phyloP scores from a whole-genome alignment of 345 rosid species.

The Gossypium stocksii region DNA sequence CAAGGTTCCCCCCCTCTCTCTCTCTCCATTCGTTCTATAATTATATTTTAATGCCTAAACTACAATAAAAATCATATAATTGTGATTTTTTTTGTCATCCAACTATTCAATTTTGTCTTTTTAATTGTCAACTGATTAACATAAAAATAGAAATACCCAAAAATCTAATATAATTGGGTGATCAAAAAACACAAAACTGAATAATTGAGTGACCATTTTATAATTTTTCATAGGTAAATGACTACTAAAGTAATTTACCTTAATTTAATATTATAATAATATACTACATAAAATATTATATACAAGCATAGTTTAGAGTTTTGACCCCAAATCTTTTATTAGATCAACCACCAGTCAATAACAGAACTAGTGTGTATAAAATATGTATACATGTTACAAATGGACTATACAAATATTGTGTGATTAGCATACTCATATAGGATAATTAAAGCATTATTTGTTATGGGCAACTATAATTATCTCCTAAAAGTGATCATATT shows the following conservation, averaged over 20 bases:
- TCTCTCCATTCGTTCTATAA: no score
- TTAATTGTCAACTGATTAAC: fast-evolving
- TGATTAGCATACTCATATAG: not conserved
- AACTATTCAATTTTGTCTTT: no score
- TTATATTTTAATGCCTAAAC: no score
- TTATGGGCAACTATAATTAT: not conserved
- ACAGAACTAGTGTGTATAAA: not conserved
- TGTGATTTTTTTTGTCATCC: no score
- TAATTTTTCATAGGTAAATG: no score
- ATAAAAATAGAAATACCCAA: fast-evolving
- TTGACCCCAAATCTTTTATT: not conserved
- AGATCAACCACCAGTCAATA: slow-evolving; percentile 10
- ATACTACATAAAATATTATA: not conserved
- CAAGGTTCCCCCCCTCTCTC: not conserved
- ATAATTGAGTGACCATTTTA: no score
- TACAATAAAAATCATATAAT: no score
- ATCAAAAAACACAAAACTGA: no score
- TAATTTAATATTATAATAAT: not conserved
- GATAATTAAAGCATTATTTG: not conserved
- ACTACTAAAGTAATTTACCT: no score
- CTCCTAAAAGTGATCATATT: not conserved
- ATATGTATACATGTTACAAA: not conserved
- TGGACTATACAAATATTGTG: not conserved
- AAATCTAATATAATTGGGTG: no score
- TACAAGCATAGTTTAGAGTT: not conserved